Evolutionary conservation across 768 basidiomycete genomes (phyloP).

Genomic region (Suillus subluteus): DNA sequence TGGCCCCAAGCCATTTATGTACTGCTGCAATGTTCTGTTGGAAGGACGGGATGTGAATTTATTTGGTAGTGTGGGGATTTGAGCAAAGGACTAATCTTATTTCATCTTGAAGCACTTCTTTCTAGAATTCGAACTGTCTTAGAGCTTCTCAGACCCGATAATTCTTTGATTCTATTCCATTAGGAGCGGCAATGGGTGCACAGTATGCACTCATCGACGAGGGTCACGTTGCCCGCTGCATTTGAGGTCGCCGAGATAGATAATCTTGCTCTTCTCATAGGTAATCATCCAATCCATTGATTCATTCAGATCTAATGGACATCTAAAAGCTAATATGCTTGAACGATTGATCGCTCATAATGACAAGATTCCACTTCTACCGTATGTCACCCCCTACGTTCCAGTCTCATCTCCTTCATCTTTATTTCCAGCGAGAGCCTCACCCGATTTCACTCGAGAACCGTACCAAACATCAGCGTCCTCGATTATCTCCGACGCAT

Average conservation of each 20-base stretch:
- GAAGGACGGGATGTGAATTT: not conserved
- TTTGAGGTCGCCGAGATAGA: conserved; percentile 89
- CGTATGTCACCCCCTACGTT: conserved; percentile 51
- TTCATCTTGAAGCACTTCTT: not conserved
- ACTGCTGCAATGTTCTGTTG: too few species aligned
- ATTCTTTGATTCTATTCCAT: not conserved
- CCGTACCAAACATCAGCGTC: conserved; percentile 85
- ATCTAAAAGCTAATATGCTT: conserved; percentile 86
- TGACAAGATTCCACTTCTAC: conserved; percentile 89
- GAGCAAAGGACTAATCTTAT: not conserved
- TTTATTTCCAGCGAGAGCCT: conserved; percentile 68
- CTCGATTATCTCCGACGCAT: conserved; percentile 94
- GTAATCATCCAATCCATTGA: conserved; percentile 44
- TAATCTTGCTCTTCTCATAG: conserved; percentile 85
- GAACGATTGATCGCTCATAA: conserved; percentile 94
- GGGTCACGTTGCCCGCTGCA: conserved; percentile 78
- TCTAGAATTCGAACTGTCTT: not conserved
- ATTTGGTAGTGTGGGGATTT: conserved; percentile 1
- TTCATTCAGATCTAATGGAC: conserved; percentile 20
- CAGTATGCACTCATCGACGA: conserved; percentile 71
- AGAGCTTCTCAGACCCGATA: not conserved
- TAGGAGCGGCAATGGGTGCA: conserved; percentile 67
- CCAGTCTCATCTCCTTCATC: conserved; percentile 20
- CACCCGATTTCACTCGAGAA: conserved; percentile 95
- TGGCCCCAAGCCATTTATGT: too few species aligned